A percentile compares a stretch with the other conserved stretches of the same genome.
phyloP scores from a whole-genome alignment of 371 early-diverging fungal genomes.

The Syncephalis fuscata region DNA sequence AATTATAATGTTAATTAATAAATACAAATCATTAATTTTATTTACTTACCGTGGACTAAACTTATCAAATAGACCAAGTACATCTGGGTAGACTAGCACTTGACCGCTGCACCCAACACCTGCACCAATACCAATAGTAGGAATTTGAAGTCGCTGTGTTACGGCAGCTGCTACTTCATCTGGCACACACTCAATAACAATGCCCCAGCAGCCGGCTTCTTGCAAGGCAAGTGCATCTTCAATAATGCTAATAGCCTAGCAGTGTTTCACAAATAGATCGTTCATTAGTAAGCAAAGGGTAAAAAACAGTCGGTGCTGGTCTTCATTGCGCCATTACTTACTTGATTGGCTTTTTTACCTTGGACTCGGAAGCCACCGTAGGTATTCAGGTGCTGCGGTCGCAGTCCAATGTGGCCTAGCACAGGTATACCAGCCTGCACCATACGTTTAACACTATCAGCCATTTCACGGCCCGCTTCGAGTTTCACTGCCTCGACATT shows the following conservation, averaged over 20 bases:
- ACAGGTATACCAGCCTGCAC: slow-evolving; percentile 80
- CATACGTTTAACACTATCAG: slow-evolving; percentile 48
- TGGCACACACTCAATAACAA: slow-evolving; percentile 92
- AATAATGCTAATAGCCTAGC: slow-evolving; percentile 46
- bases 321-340: slow-evolving; percentile 2
- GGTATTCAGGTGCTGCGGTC: slow-evolving; percentile 77
- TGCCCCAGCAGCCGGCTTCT: slow-evolving; percentile 76
- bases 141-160: slow-evolving; percentile 54
- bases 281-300: neutral
- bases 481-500: slow-evolving; percentile 88
- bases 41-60: slow-evolving; percentile 46
- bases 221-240: slow-evolving; percentile 81
- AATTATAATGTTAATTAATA: neutral
- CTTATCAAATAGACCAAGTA: slow-evolving; percentile 70
- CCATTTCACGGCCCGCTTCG: slow-evolving; percentile 83
- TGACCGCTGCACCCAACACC: slow-evolving; percentile 81
- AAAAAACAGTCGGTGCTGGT: neutral
- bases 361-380: slow-evolving; percentile 88
- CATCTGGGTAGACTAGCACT: slow-evolving; percentile 81
- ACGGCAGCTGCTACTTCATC: slow-evolving; percentile 67
- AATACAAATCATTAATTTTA: neutral
- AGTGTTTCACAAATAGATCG: neutral
- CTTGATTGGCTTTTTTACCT: slow-evolving; percentile 64
- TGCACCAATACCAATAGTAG: slow-evolving; percentile 96
- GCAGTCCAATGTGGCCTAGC: slow-evolving; percentile 84